Percentiles rank a stretch among this genome's conserved stretches.
Conservation (phyloP, 106 monocot species). For the Dendrobium catenatum region DNA sequence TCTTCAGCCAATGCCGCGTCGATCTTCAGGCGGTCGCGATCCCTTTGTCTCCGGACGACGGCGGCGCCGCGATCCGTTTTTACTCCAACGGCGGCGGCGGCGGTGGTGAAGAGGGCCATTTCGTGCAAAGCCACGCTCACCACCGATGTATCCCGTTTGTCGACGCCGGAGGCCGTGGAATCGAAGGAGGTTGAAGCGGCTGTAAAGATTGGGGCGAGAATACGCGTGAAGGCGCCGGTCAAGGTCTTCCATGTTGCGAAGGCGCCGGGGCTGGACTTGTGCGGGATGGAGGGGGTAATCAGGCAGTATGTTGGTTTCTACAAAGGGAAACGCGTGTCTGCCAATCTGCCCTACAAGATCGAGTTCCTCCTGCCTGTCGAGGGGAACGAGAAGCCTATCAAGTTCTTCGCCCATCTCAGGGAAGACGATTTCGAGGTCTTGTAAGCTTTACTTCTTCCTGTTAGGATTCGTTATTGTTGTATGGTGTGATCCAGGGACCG, state of each 20-base stretch:
- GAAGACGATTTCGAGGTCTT: slow-evolving; percentile 73
- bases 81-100: background rate
- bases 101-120: background rate
- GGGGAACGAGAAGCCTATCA: slow-evolving; percentile 36
- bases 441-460: background rate
- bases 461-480: background rate
- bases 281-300: slow-evolving; percentile 66
- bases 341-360: slow-evolving; percentile 75
- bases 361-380: slow-evolving; percentile 49
- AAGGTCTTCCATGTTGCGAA: slow-evolving; percentile 73
- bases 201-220: slow-evolving; percentile 43
- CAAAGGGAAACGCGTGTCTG: slow-evolving; percentile 77
- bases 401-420: slow-evolving; percentile 73
- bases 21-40: background rate
- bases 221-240: slow-evolving; percentile 59
- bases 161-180: slow-evolving; percentile 4
- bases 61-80: background rate
- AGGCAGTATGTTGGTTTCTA: slow-evolving; percentile 77
- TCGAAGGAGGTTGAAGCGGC: slow-evolving; percentile 20
- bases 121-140: slow-evolving; percentile 36
- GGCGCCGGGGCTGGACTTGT: slow-evolving; percentile 60
- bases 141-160: slow-evolving; percentile 14
- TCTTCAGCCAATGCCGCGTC: background rate
- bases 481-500: background rate
- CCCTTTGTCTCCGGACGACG: background rate